Percentiles rank a stretch among this genome's conserved stretches.
Evolutionary conservation across 2,329 filamentous ascomycete species (phyloP).

Genomic region (Colletotrichum truncatum): DNA sequence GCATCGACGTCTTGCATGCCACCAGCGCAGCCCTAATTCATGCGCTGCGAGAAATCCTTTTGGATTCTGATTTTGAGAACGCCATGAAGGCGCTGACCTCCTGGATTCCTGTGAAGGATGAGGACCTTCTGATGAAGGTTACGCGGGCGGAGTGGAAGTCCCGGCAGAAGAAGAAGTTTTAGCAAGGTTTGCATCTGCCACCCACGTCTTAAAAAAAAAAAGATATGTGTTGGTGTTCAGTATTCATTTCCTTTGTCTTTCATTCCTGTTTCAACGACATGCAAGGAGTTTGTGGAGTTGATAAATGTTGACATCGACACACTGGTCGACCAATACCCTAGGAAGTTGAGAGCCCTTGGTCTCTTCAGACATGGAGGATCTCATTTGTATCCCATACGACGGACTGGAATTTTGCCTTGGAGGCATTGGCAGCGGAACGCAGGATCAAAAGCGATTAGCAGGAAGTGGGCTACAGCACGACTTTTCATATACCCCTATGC

Average conservation of each 20-base stretch:
- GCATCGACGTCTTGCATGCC: conserved; percentile 89
- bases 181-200: conserved; percentile 33
- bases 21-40: conserved; percentile 90
- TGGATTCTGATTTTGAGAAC: conserved; percentile 96
- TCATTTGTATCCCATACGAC: neutral
- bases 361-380: neutral
- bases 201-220: neutral
- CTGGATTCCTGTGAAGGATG: conserved; percentile 93
- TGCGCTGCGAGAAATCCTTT: conserved; percentile 85
- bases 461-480: neutral
- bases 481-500: conserved; percentile 16
- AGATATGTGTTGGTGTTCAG: neutral
- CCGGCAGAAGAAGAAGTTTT: conserved; percentile 55
- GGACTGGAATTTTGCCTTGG: neutral
- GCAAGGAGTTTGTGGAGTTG: conserved; percentile 23
- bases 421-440: neutral
- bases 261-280: conserved; percentile 4
- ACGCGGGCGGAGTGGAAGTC: conserved; percentile 86
- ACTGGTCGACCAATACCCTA: conserved; percentile 20
- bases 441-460: neutral
- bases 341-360: neutral
- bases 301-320: conserved; percentile 7
- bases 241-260: neutral
- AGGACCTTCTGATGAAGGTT: conserved; percentile 92
- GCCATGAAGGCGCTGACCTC: conserved; percentile 97